These are phyloP conservation scores for Huntiella moniliformis DNA, from an alignment of 2,329 filamentous ascomycete genomes.

Conservation along the genomic window DNA sequence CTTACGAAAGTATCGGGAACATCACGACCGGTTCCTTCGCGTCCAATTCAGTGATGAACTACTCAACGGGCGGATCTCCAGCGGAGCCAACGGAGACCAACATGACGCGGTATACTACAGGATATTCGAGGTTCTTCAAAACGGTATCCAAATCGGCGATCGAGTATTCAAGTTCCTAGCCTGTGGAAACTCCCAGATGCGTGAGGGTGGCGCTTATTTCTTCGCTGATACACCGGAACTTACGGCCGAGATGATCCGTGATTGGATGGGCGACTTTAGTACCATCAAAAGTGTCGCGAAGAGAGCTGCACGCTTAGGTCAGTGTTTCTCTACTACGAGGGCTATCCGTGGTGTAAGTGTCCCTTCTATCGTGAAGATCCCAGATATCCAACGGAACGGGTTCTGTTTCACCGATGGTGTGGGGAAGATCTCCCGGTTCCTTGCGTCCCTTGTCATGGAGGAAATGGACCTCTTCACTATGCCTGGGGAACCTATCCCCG, in stretches of 20 bases:
- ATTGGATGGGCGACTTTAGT: constrained; percentile 71
- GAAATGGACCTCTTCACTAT: constrained; percentile 38
- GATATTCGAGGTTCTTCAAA: constrained; percentile 48
- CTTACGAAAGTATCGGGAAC: constrained; percentile 49
- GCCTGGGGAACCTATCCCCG: constrained; percentile 33
- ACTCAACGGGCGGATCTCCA: constrained; percentile 38
- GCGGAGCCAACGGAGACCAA: constrained; percentile 30
- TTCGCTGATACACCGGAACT: constrained; percentile 54
- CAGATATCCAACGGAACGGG: constrained; percentile 50
- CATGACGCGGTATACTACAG: constrained; percentile 58
- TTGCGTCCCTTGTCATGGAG: constrained; percentile 53
- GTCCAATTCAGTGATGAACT: constrained; percentile 81
- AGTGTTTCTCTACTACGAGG: constrained; percentile 88
- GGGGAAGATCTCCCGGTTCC: constrained; percentile 67
- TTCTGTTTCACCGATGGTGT: constrained; percentile 81
- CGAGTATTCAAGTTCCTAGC: constrained; percentile 78
- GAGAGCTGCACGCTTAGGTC: constrained; percentile 71
- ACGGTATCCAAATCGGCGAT: constrained; percentile 69
- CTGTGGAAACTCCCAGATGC: constrained; percentile 87
- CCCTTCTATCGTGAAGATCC: constrained; percentile 38
- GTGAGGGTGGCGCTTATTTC: constrained; percentile 83
- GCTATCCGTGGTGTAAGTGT: constrained; percentile 47
- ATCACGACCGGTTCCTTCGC: constrained; percentile 64
- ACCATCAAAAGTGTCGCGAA: constrained; percentile 76
- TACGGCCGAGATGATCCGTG: constrained; percentile 57